Evolutionary conservation across 2,329 filamentous ascomycete species (phyloP).

Genomic region (Sarocladiaceae sp.): DNA sequence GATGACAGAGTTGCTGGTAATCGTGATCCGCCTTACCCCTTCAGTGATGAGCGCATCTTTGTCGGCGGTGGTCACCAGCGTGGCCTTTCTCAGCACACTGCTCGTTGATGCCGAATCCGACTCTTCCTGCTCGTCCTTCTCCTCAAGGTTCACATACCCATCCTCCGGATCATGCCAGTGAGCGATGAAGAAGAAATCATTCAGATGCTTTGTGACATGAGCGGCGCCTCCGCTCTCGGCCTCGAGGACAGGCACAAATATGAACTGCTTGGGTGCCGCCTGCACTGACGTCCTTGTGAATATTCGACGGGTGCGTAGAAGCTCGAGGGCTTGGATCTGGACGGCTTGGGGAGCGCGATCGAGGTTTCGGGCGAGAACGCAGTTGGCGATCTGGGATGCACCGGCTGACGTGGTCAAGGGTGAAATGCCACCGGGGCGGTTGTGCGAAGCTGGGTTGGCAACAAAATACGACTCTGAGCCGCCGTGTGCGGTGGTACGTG

Average conservation of each 20-base stretch:
- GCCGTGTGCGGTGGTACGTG: slow-evolving; percentile 11
- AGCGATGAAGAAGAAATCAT: slow-evolving; percentile 81
- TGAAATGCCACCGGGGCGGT: slow-evolving; percentile 14
- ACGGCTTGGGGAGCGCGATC: slow-evolving; percentile 66
- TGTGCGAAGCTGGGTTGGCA: slow-evolving; percentile 12
- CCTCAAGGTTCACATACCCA: slow-evolving; percentile 70
- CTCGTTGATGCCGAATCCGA: slow-evolving; percentile 30
- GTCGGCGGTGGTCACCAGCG: slow-evolving; percentile 15
- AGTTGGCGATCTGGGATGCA: slow-evolving; percentile 59
- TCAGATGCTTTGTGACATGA: slow-evolving; percentile 53
- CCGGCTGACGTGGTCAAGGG: slow-evolving; percentile 19
- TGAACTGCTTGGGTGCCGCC: slow-evolving; percentile 67
- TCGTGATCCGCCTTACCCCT: slow-evolving; percentile 29
- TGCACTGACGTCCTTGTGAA: slow-evolving; percentile 70
- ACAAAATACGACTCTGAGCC: slow-evolving; percentile 25
- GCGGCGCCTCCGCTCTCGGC: slow-evolving; percentile 39
- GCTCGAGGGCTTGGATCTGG: slow-evolving; percentile 73
- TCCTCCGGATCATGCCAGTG: slow-evolving; percentile 73
- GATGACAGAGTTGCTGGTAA: background rate
- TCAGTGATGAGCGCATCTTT: slow-evolving; percentile 32
- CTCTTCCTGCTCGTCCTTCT: slow-evolving; percentile 31
- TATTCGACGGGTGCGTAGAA: slow-evolving; percentile 73
- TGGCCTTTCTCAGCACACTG: slow-evolving; percentile 39
- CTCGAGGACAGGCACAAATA: slow-evolving; percentile 69
- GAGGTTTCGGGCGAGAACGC: slow-evolving; percentile 76